A percentile compares a stretch with the other conserved stretches of the same genome.
phyloP scores from a whole-genome alignment of 306 rosid genomes.

The Cicer pinnatifidum region DNA sequence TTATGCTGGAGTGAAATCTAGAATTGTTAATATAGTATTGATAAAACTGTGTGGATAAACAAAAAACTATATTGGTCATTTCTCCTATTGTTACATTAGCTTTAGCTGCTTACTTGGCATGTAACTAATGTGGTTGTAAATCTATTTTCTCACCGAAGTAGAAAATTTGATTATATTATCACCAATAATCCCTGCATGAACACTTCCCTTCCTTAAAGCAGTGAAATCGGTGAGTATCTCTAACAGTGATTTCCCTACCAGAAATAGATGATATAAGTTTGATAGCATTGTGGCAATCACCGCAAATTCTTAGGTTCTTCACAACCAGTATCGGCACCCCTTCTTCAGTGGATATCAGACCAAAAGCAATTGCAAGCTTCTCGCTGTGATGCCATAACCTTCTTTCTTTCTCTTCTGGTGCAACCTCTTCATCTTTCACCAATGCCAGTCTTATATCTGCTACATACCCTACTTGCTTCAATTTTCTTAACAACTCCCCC shows the following conservation, averaged over 20 bases:
- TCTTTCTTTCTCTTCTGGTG: conserved; percentile 69
- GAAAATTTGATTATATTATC: conserved; percentile 34
- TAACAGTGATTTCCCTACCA: conserved; percentile 77
- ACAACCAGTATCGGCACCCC: conserved; percentile 74
- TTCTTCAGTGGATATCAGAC: conserved; percentile 65
- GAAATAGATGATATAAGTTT: conserved; percentile 66
- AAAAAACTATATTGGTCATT: background rate
- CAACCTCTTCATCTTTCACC: conserved; percentile 60
- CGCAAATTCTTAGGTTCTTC: conserved; percentile 83
- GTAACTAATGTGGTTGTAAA: background rate
- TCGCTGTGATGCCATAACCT: conserved; percentile 70
- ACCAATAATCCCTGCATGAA: conserved; percentile 89
- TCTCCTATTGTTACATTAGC: conserved; percentile 3
- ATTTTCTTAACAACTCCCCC: conserved; percentile 62
- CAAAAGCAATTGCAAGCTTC: conserved; percentile 78
- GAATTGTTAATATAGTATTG: background rate
- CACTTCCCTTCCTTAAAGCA: conserved; percentile 75
- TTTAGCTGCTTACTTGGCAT: background rate
- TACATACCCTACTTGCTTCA: conserved; percentile 69
- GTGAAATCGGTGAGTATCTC: conserved; percentile 80
- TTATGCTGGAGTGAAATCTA: background rate
- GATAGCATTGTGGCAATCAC: conserved; percentile 86
- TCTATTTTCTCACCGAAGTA: conserved; percentile 2
- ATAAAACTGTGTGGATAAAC: background rate
- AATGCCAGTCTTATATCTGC: conserved; percentile 69